Conservation (phyloP, 768 basidiomycete species). For the Gautieria morchelliformis region DNA sequence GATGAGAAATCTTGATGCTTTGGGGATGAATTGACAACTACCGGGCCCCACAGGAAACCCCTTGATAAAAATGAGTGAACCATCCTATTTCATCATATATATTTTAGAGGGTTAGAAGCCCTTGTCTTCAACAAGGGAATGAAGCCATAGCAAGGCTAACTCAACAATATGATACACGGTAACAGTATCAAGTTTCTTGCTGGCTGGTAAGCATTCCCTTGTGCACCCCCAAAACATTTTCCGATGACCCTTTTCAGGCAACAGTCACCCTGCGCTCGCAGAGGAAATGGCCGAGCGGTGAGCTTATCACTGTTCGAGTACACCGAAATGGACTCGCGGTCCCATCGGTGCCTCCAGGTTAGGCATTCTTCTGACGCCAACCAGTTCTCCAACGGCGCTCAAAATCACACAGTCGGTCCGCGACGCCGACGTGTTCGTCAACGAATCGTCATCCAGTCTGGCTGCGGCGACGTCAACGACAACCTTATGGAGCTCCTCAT, state of each 20-base stretch:
- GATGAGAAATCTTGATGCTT: no score
- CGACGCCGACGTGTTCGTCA: slow-evolving; percentile 98
- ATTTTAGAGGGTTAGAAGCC: no score
- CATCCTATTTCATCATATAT: no score
- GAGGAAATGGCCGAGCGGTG: slow-evolving; percentile 93
- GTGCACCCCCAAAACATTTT: neutral
- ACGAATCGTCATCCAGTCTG: slow-evolving; percentile 94
- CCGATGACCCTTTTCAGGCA: slow-evolving; percentile 44
- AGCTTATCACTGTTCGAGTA: slow-evolving; percentile 42
- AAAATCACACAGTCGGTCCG: slow-evolving; percentile 93
- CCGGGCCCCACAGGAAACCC: no score
- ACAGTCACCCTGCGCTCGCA: slow-evolving; percentile 97
- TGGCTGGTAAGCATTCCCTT: slow-evolving; percentile 11
- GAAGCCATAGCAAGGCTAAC: neutral
- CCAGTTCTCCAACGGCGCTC: slow-evolving; percentile 91
- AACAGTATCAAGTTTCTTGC: slow-evolving; percentile 20
- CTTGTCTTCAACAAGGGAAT: no score
- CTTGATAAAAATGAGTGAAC: no score
- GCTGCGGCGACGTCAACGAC: slow-evolving; percentile 85
- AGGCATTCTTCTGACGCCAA: slow-evolving; percentile 76
- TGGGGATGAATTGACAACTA: no score
- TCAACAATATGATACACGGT: slow-evolving; percentile 13
- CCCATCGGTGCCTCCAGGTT: slow-evolving; percentile 48
- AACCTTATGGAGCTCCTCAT: slow-evolving; percentile 98
- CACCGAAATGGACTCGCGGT: slow-evolving; percentile 42